Conservation (phyloP, 2,329 filamentous ascomycete genomes). For the Uncinocarpus reesii region DNA sequence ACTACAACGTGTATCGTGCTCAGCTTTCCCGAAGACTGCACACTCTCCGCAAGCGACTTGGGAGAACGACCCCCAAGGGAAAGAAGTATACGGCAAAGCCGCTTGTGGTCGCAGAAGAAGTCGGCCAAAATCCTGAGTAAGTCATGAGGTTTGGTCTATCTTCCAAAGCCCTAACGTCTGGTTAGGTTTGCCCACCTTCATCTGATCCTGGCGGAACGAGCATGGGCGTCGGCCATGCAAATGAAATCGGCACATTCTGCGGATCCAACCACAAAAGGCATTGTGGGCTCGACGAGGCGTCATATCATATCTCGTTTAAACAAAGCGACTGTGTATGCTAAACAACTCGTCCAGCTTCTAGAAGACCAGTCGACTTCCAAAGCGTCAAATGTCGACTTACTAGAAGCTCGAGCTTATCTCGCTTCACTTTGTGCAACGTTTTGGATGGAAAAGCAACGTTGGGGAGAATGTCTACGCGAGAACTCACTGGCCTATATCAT, state of each 20-base stretch:
- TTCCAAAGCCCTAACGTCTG: slow-evolving; percentile 11
- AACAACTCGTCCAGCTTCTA: slow-evolving; percentile 56
- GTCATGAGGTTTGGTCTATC: slow-evolving; percentile 21
- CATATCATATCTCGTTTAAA: slow-evolving; percentile 81
- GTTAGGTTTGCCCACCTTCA: slow-evolving; percentile 65
- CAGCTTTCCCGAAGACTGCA: slow-evolving; percentile 72
- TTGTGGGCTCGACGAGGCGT: slow-evolving; percentile 66
- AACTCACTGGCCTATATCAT: slow-evolving; percentile 71
- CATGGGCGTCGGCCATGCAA: slow-evolving; percentile 92
- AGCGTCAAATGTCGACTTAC: slow-evolving; percentile 58
- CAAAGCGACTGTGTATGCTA: slow-evolving; percentile 64
- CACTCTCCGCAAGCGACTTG: slow-evolving; percentile 74
- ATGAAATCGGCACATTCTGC: slow-evolving; percentile 76
- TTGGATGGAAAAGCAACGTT: slow-evolving; percentile 77
- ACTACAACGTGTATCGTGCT: slow-evolving; percentile 74
- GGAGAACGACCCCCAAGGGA: slow-evolving; percentile 70
- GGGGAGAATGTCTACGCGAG: slow-evolving; percentile 64
- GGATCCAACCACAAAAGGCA: slow-evolving; percentile 60
- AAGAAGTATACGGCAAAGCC: slow-evolving; percentile 70
- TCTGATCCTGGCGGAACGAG: slow-evolving; percentile 75
- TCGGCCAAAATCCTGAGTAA: slow-evolving; percentile 67
- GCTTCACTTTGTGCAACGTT: slow-evolving; percentile 65
- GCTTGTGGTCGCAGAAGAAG: slow-evolving; percentile 61
- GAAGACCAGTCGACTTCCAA: slow-evolving; percentile 52
- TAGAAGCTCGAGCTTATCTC: slow-evolving; percentile 80